phyloP scores from a whole-genome alignment of 176 grass and related monocot genomes.

The Elaeis guineensis region DNA sequence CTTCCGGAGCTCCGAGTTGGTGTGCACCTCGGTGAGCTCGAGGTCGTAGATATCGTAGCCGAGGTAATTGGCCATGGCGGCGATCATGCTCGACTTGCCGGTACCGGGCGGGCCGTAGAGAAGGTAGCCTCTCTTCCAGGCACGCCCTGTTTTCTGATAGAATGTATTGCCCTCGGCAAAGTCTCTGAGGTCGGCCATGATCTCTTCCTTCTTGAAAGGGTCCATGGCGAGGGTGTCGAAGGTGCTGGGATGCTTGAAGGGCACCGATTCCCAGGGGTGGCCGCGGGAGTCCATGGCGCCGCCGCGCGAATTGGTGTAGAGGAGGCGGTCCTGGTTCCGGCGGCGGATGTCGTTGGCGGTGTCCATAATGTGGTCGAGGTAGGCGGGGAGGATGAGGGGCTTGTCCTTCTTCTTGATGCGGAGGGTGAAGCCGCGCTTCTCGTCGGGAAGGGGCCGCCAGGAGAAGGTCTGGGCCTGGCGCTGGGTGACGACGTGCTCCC shows the following conservation, averaged over 20 bases:
- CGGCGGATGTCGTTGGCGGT: slow-evolving; percentile 46
- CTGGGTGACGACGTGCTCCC: slow-evolving; percentile 89
- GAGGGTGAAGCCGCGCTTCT: slow-evolving; percentile 87
- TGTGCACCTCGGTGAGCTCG: slow-evolving; percentile 71
- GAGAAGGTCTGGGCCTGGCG: slow-evolving; percentile 51
- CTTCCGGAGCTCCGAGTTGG: slow-evolving; percentile 81
- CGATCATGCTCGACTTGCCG: slow-evolving; percentile 90
- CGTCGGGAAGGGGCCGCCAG: slow-evolving; percentile 84
- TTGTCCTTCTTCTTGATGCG: slow-evolving; percentile 54
- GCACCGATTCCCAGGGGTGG: slow-evolving; percentile 65
- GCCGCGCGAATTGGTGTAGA: slow-evolving; percentile 78
- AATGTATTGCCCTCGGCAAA: slow-evolving; percentile 49
- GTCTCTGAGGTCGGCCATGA: slow-evolving; percentile 65
- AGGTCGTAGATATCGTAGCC: slow-evolving; percentile 83
- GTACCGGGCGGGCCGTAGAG: slow-evolving; percentile 72
- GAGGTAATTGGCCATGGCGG: slow-evolving; percentile 79
- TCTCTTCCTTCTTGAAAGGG: slow-evolving; percentile 36
- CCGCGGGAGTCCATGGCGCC: slow-evolving; percentile 54
- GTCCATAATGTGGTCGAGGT: slow-evolving; percentile 79
- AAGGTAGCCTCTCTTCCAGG: slow-evolving; percentile 76
- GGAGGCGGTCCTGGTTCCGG: slow-evolving; percentile 63
- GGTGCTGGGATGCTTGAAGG: slow-evolving; percentile 89
- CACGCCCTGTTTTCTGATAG: slow-evolving; percentile 69
- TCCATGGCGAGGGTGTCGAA: slow-evolving; percentile 96
- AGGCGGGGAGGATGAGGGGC: slow-evolving; percentile 41